Evolutionary conservation across 257 asterid genomes (phyloP).

Genomic region (Eustoma russellianum): DNA sequence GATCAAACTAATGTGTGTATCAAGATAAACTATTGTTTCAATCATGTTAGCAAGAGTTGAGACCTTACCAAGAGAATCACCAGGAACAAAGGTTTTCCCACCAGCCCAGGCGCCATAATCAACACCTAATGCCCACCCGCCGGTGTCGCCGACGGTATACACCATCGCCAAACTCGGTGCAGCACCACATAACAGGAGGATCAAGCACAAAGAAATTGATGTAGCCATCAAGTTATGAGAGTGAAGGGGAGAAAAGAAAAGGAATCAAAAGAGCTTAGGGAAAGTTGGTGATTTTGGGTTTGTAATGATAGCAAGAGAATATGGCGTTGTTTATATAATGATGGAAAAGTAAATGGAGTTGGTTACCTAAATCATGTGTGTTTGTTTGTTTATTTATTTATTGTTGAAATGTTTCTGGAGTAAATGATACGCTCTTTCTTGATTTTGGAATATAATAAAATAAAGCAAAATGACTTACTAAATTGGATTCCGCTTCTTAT

Average conservation of each 20-base stretch:
- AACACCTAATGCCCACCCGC: constrained; percentile 60
- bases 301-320: constrained; percentile 8
- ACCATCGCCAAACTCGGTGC: constrained; percentile 28
- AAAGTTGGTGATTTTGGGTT: neutral
- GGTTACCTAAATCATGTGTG: constrained; percentile 27
- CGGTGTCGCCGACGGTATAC: constrained; percentile 60
- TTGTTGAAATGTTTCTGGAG: constrained; percentile 24
- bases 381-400: neutral
- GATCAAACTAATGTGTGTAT: too few species aligned
- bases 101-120: constrained; percentile 56
- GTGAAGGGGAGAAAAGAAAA: neutral
- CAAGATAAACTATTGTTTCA: too few species aligned
- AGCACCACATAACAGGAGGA: constrained; percentile 20
- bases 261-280: neutral
- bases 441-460: too few species aligned
- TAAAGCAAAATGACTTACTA: too few species aligned
- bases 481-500: too few species aligned
- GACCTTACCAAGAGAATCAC: constrained; percentile 63
- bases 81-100: constrained; percentile 49
- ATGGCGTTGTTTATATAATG: constrained; percentile 21
- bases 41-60: neutral
- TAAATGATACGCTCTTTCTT: too few species aligned
- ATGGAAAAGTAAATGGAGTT: constrained; percentile 29
- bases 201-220: constrained; percentile 8
- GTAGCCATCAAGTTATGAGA: constrained; percentile 29